Conservation (phyloP, 2,329 filamentous ascomycete genomes). For the Phoma sp. region DNA sequence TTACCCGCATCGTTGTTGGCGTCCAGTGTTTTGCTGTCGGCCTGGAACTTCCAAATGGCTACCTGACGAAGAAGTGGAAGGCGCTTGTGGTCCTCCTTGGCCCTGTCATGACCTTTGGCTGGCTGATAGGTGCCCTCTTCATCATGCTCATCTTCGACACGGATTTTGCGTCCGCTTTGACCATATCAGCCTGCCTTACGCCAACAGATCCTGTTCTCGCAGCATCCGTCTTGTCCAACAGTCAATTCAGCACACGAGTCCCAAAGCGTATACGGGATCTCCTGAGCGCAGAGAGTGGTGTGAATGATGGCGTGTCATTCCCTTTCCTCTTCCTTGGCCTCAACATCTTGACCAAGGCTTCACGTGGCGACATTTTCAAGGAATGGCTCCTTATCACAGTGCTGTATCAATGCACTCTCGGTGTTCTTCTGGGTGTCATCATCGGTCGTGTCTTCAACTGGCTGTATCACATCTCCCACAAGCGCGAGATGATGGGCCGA, state of each 20-base stretch:
- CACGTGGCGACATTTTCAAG: slow-evolving; percentile 52
- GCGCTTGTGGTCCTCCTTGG: slow-evolving; percentile 59
- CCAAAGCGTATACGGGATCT: slow-evolving; percentile 61
- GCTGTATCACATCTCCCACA: slow-evolving; percentile 57
- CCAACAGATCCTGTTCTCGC: slow-evolving; percentile 66
- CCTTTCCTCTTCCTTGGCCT: slow-evolving; percentile 65
- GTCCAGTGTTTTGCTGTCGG: slow-evolving; percentile 52
- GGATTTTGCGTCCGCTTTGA: slow-evolving; percentile 55
- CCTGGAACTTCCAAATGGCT: slow-evolving; percentile 52
- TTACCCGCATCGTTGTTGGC: slow-evolving; percentile 56
- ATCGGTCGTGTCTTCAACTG: slow-evolving; percentile 59
- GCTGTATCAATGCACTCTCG: slow-evolving; percentile 63
- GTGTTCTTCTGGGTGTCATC: slow-evolving; percentile 56
- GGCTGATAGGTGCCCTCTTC: slow-evolving; percentile 58
- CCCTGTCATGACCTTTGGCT: slow-evolving; percentile 60
- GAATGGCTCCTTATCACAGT: slow-evolving; percentile 63
- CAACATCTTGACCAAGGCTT: slow-evolving; percentile 52
- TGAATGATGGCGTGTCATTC: slow-evolving; percentile 64
- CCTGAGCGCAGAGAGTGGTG: slow-evolving; percentile 62
- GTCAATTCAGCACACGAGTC: slow-evolving; percentile 60
- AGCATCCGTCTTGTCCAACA: slow-evolving; percentile 61
- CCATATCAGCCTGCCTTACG: slow-evolving; percentile 63
- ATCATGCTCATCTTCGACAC: slow-evolving; percentile 57
- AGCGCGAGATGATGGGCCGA: slow-evolving; percentile 55
- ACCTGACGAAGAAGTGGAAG: slow-evolving; percentile 61